These are phyloP conservation scores for Pinguiococcus pyrenoidosus DNA, from an alignment of 108 stramenopile species.

Conservation along the genomic window DNA sequence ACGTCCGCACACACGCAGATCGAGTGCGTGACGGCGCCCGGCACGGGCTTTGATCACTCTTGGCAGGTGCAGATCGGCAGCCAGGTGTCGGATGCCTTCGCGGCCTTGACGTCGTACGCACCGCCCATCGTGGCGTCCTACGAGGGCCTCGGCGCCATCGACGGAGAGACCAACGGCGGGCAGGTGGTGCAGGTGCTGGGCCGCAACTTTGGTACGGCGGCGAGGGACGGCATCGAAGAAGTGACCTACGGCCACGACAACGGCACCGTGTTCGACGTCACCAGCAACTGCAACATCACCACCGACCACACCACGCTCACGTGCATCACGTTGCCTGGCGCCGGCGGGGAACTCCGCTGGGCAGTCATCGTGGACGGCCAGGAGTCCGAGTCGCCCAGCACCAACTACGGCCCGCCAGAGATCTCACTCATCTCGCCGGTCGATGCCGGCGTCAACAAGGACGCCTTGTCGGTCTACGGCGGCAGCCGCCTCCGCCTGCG, in stretches of 20 bases:
- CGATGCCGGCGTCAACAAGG: too few relatives aligned
- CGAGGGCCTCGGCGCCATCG: constrained; percentile 5
- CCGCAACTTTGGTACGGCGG: constrained; percentile 6
- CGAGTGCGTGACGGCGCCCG: constrained; percentile 17
- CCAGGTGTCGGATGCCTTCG: background rate
- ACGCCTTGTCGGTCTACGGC: too few relatives aligned
- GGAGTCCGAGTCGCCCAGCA: constrained; percentile 5
- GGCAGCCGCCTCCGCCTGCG: too few relatives aligned
- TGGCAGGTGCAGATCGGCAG: constrained; percentile 10
- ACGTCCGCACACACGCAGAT: background rate
- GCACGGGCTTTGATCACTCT: constrained; percentile 15
- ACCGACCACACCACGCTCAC: background rate
- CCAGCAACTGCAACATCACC: constrained; percentile 1
- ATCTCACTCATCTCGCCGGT: too few relatives aligned
- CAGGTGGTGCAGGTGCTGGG: background rate
- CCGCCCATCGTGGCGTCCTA: constrained; percentile 10
- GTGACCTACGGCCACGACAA: constrained; percentile 7
- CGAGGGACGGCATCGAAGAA: background rate
- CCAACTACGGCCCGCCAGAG: constrained; percentile 8
- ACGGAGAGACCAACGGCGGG: too few relatives aligned
- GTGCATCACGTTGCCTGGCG: constrained; percentile 15
- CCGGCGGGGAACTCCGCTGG: constrained; percentile 19
- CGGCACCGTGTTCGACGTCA: background rate
- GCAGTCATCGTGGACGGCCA: constrained; percentile 14
- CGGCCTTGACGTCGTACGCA: constrained; percentile 1